Percentiles rank a stretch among this genome's conserved stretches.
Conservation (phyloP, 257 asterid genomes). For the Linaria vulgaris region DNA sequence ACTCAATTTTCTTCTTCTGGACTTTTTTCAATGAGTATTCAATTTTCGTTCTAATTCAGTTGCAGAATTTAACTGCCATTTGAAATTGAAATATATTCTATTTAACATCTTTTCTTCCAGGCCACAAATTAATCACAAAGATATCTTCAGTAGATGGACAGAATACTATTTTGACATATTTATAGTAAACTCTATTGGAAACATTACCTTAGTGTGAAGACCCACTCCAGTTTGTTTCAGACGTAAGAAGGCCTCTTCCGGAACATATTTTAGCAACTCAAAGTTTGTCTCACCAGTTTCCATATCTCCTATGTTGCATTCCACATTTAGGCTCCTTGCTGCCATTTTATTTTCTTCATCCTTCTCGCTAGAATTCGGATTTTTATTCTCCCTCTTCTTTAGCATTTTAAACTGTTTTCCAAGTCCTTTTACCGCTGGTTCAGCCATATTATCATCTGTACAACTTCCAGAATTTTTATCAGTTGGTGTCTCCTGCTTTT, state of each 20-base stretch:
- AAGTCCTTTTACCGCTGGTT: conserved; percentile 82
- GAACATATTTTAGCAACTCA: conserved; percentile 60
- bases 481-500: conserved; percentile 67
- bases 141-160: no score
- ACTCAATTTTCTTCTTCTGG: no score
- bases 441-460: conserved; percentile 57
- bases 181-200: conserved; percentile 4
- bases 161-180: conserved; percentile 12
- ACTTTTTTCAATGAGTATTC: no score
- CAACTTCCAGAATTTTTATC: conserved; percentile 46
- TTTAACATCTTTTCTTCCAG: no score
- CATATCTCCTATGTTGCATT: conserved; percentile 41
- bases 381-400: conserved; percentile 69
- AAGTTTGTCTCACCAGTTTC: conserved; percentile 35
- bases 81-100: no score
- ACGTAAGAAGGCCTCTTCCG: conserved; percentile 71
- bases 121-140: no score
- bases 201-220: conserved; percentile 79
- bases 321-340: conserved; percentile 39
- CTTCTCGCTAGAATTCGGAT: conserved; percentile 30
- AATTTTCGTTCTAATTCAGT: no score
- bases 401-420: conserved; percentile 94
- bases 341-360: conserved; percentile 46
- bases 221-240: conserved; percentile 70
- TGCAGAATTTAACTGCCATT: no score